Evolutionary conservation across 495 filamentous ascomycete genomes (phyloP).

Genomic region (Parathielavia appendiculata): DNA sequence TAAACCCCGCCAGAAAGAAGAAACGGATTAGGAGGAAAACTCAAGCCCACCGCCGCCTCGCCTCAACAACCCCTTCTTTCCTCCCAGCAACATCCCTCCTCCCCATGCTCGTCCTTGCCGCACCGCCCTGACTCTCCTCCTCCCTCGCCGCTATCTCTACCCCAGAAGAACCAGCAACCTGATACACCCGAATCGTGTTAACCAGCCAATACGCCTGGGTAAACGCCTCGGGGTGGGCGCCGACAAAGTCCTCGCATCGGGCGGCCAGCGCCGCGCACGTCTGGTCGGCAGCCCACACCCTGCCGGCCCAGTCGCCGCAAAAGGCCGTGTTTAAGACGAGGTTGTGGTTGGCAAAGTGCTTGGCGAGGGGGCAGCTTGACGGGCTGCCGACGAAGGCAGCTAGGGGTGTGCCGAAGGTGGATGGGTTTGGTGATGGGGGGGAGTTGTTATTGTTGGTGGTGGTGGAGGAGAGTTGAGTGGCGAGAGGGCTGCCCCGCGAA

Average conservation of each 20-base stretch:
- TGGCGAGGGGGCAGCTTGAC: slow-evolving; percentile 55
- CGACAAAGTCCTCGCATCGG: slow-evolving; percentile 62
- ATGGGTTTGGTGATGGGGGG: slow-evolving; percentile 50
- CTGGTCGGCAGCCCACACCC: slow-evolving; percentile 43
- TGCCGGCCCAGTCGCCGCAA: slow-evolving; percentile 86
- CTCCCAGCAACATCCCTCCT: not conserved
- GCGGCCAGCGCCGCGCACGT: slow-evolving; percentile 40
- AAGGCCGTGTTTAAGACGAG: slow-evolving; percentile 81
- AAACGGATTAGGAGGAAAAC: no score
- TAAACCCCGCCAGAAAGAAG: no score
- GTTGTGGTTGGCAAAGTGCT: slow-evolving; percentile 62
- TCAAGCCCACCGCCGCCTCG: no score
- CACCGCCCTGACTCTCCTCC: not conserved
- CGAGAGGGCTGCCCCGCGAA: slow-evolving; percentile 48
- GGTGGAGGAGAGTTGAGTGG: slow-evolving; percentile 23
- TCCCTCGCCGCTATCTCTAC: not conserved
- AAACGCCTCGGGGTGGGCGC: slow-evolving; percentile 55
- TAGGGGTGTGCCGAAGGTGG: slow-evolving; percentile 61
- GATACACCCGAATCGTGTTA: slow-evolving; percentile 62
- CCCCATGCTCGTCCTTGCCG: not conserved
- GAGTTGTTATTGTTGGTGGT: no score
- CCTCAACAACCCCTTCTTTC: not conserved
- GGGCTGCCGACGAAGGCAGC: slow-evolving; percentile 55
- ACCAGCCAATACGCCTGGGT: slow-evolving; percentile 65
- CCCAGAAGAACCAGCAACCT: slow-evolving; percentile 25